These are phyloP conservation scores for Fusarium mangiferae DNA, from an alignment of 2,329 filamentous ascomycete genomes.

Conservation along the genomic window DNA sequence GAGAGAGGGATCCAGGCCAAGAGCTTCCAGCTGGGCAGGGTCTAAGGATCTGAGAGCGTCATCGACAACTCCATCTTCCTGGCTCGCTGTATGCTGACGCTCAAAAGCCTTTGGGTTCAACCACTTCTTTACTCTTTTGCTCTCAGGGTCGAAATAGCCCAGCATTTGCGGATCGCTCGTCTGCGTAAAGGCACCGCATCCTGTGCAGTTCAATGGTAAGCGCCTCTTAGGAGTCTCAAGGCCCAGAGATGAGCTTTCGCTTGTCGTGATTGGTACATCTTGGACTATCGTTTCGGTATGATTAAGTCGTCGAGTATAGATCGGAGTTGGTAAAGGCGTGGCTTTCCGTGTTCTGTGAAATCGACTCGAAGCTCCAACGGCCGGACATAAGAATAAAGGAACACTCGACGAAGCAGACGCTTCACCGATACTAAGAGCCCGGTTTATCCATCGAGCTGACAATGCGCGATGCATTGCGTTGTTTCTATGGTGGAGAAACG, in stretches of 20 bases:
- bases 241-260: neutral
- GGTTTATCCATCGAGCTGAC: conserved; percentile 55
- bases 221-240: conserved; percentile 23
- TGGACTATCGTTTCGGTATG: conserved; percentile 40
- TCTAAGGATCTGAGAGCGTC: conserved; percentile 57
- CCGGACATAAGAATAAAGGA: conserved; percentile 61
- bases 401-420: conserved; percentile 51
- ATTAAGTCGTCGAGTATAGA: conserved; percentile 41
- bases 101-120: conserved; percentile 40
- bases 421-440: conserved; percentile 56
- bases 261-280: neutral
- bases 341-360: conserved; percentile 16
- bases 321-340: conserved; percentile 13
- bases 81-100: conserved; percentile 20
- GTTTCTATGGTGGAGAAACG: neutral
- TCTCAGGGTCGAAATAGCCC: conserved; percentile 65
- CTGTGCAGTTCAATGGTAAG: conserved; percentile 68
- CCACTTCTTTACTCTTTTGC: conserved; percentile 63
- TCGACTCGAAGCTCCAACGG: conserved; percentile 46
- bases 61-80: conserved; percentile 60
- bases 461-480: conserved; percentile 57
- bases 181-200: conserved; percentile 74
- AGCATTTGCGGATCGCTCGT: conserved; percentile 60
- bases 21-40: conserved; percentile 53
- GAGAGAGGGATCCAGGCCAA: conserved; percentile 58